Base-by-base conservation (phyloP, 768 basidiomycete genomes). In the Chiua virens region DNA sequence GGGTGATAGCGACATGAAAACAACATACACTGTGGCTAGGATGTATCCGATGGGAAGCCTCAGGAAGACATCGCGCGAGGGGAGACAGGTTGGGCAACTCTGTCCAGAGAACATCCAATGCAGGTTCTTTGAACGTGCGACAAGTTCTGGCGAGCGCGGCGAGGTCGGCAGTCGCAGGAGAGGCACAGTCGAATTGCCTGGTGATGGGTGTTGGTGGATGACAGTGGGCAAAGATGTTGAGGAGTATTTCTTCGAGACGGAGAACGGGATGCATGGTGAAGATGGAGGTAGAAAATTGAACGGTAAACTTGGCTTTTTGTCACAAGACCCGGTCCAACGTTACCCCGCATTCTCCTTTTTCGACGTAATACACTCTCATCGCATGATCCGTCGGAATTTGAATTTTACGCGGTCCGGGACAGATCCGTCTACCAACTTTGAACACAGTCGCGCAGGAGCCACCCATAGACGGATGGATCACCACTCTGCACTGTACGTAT, bases 111-210 rank as follows among this genome's bases (percentile, higher is more conserved):
- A 49, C 52, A n/a, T 58, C 49, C 37, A 59, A 42, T 3, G 58
- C 58, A 2, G 58, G 56, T n/a, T 58, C 58, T n/a, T 58, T 59
- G 47, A 59, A 59, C 11, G 42, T 40, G 8, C 37, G 49, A 41
- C 58, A 59, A 18, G 58, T 59, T 45, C 47, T 48, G 9, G 57
- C 57, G 5, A 58, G 46, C 13, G 57, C 52, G 1, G 47, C 49
- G 18, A 59, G 56, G 42, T 58, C 58, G 22, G 28, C 32, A 21
- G 47, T 45, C 5, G 41, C 44, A 17, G 27, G 21, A 8, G n/a
- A 14, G 4, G 20, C 15, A 6, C 42, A 41, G 6, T 20, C 51
- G 3, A 14, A 7, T 9, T 35, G 36, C 38, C 11, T 47, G 28
- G 27, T 34, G 14, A 15, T 27, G n/a, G 43, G 32, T 5, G 6